phyloP scores from a whole-genome alignment of 805 yeast genomes.

The Pichia heedii region DNA sequence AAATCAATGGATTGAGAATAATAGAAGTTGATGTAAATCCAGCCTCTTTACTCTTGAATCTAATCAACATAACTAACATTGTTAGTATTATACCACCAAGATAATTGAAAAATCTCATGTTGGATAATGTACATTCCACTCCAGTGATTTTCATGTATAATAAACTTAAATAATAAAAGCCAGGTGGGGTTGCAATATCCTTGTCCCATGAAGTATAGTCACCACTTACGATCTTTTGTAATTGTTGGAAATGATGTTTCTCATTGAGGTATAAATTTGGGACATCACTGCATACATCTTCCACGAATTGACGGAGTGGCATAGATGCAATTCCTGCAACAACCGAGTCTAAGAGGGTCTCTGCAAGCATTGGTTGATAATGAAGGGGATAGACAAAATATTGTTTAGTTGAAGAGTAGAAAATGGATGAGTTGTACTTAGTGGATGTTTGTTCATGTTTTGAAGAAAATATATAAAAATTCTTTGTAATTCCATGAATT shows the following conservation, averaged over 20 bases:
- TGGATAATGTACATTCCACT: constrained; percentile 27
- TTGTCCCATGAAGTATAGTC: constrained; percentile 68
- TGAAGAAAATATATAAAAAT: too few relatives aligned
- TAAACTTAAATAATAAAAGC: constrained; percentile 52
- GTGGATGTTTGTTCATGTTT: too few relatives aligned
- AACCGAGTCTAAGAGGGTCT: constrained; percentile 11
- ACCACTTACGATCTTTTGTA: constrained; percentile 54
- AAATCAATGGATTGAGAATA: constrained; percentile 57
- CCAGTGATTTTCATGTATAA: constrained; percentile 26
- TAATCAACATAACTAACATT: constrained; percentile 13
- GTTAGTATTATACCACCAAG: constrained; percentile 50
- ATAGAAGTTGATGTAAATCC: constrained; percentile 24
- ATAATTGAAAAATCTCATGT: constrained; percentile 51
- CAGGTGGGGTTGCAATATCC: constrained; percentile 96
- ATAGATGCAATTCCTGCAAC: constrained; percentile 11
- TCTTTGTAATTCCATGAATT: too few relatives aligned
- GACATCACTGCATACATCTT: constrained; percentile 16
- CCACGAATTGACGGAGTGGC: constrained; percentile 14
- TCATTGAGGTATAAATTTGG: constrained; percentile 55
- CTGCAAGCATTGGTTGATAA: constrained; percentile 3
- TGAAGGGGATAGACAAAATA: neutral
- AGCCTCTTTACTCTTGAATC: constrained; percentile 6
- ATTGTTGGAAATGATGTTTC: constrained; percentile 76
- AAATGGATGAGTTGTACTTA: too few relatives aligned
- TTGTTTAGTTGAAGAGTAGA: neutral